Percentiles rank a stretch among this genome's conserved stretches.
These are phyloP conservation scores for Pythium myriotylum DNA, from an alignment of 352 stramenopile genomes.

Conservation along the genomic window DNA sequence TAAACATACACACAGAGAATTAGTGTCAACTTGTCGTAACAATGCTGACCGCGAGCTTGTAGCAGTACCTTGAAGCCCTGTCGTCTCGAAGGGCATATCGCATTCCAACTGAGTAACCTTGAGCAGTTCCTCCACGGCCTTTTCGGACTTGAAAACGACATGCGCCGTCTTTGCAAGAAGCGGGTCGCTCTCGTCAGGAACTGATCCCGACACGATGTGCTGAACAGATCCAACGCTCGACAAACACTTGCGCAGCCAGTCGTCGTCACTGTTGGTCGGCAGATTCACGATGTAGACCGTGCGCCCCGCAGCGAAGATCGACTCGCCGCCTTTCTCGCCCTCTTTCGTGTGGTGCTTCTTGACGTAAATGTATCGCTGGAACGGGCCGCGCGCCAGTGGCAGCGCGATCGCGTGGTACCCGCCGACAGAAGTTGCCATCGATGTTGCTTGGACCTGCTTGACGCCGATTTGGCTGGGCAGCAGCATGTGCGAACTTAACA, in stretches of 20 bases:
- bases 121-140: constrained; percentile 60
- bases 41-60: too few relatives aligned
- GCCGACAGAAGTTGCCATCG: constrained; percentile 35
- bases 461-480: constrained; percentile 19
- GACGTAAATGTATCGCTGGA: constrained; percentile 73
- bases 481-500: not conserved
- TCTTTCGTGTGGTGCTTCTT: constrained; percentile 72
- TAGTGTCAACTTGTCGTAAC: too few relatives aligned
- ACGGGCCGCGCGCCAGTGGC: constrained; percentile 58
- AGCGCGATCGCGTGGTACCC: constrained; percentile 81
- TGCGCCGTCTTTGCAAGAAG: constrained; percentile 48
- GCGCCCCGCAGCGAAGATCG: constrained; percentile 53
- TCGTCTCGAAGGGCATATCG: constrained; percentile 19
- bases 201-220: constrained; percentile 43
- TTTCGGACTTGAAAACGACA: constrained; percentile 76
- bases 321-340: constrained; percentile 38
- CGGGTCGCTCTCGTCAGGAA: constrained; percentile 25
- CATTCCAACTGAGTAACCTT: constrained; percentile 43
- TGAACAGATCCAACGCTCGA: constrained; percentile 60
- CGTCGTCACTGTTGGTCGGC: constrained; percentile 41
- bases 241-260: constrained; percentile 61
- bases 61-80: constrained; percentile 40
- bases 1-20: constrained; percentile 7
- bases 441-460: constrained; percentile 9
- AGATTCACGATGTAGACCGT: constrained; percentile 83